Percentiles rank a stretch among this genome's conserved stretches.
Conservation (phyloP, 2,329 filamentous ascomycete genomes). For the Claviceps humidiphila region DNA sequence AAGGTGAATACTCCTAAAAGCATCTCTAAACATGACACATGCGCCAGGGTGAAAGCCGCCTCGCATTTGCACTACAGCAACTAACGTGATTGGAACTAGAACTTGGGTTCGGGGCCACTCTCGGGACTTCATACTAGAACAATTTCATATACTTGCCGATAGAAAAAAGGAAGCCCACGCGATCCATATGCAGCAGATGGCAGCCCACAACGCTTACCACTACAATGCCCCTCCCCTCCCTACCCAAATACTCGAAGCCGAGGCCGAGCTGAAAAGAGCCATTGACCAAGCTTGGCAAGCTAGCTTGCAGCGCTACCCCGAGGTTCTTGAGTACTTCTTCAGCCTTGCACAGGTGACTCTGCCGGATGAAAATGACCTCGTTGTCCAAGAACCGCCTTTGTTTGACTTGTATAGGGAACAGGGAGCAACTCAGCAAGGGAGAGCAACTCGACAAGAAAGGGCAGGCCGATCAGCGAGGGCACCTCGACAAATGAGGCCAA, state of each 20-base stretch:
- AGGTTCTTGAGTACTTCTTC: slow-evolving; percentile 74
- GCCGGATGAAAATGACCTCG: slow-evolving; percentile 47
- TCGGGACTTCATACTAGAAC: slow-evolving; percentile 54
- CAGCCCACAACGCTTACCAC: slow-evolving; percentile 40
- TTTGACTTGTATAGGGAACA: slow-evolving; percentile 36
- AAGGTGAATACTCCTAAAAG: slow-evolving; percentile 31
- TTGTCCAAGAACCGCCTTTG: slow-evolving; percentile 47
- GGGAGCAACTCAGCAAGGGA: slow-evolving; percentile 29
- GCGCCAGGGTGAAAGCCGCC: background rate
- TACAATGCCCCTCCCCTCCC: slow-evolving; percentile 46
- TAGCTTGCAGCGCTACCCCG: slow-evolving; percentile 63
- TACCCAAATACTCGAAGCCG: slow-evolving; percentile 48
- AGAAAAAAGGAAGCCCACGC: slow-evolving; percentile 45
- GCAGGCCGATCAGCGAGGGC: too few species aligned
- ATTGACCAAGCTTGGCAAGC: slow-evolving; percentile 70
- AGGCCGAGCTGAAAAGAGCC: slow-evolving; percentile 54
- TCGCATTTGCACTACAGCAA: background rate
- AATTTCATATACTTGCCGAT: slow-evolving; percentile 48
- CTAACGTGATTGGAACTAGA: slow-evolving; percentile 23
- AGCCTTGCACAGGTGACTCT: slow-evolving; percentile 53
- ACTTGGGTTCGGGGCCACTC: slow-evolving; percentile 52
- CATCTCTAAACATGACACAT: background rate
- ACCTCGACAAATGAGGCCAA: slow-evolving; percentile 28
- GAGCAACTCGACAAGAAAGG: too few species aligned
- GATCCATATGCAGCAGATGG: slow-evolving; percentile 42